Base-by-base conservation (phyloP, 2,329 filamentous ascomycete species). In the Apiospora pterosperma region DNA sequence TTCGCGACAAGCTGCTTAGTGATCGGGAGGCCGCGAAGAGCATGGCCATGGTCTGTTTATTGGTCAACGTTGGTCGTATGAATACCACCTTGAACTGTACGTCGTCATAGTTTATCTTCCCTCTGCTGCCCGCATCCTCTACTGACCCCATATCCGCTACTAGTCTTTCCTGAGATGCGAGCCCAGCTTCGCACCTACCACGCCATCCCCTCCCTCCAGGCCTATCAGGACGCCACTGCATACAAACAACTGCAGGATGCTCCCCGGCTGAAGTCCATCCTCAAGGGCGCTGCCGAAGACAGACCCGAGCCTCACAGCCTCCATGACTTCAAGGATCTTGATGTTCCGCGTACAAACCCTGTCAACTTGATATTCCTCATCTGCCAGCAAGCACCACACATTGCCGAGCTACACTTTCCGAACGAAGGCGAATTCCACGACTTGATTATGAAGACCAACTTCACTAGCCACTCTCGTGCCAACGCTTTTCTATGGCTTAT, bases 181-280 rank as follows among this genome's bases (percentile, higher is more conserved):
- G 96, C 96, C 36, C 96, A 99, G 75, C 84, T 99, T 36, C 90
- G 96, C 76, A 99, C 96, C 39, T 99, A 99, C 80, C 96, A 99
- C 76, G 95, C 96, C 14, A 99, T 99, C 69, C 96, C 96, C 16
- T 97, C 93, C 1, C 84, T 99, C 7, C 96, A 99, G 79, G 95
- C 95, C 58, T 92, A 94, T 69, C 93, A 97, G 78, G 96, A 98
- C 72, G 90, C 93, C 12, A 95, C 96, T 71, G 93, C 95, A 63
- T 98, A 99, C 84, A 99, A 99, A 75, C 96, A 98, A 73, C 84
- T 99, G 7, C 96, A 99, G 78, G 96, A 99, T 80, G 96, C 96
- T 1, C 96, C 96, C 4, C 88, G 96, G 58, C 83, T 99, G 55
- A 99, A 99, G 76, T 98, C 95, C 1, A 99, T 99, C 67, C 84